phyloP scores from a whole-genome alignment of 164 flowering plant genomes.

The Liquidambar formosana region DNA sequence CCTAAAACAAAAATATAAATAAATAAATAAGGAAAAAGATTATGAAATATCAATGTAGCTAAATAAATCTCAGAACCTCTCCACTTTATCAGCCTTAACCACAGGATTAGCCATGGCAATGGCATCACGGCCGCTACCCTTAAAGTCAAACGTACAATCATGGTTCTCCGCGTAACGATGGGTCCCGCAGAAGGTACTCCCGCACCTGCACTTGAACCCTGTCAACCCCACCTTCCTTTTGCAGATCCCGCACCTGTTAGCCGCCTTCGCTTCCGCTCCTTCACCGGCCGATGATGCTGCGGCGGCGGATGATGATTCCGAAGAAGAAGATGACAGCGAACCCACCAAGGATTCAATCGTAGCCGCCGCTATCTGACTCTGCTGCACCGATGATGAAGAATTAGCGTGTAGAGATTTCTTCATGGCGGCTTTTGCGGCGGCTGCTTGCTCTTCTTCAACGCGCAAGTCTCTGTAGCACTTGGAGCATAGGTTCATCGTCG shows the following conservation, averaged over 20 bases:
- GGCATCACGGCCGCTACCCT: slow-evolving; percentile 14
- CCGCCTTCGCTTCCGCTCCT: slow-evolving; percentile 3
- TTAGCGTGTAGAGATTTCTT: too few species aligned
- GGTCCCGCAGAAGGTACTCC: slow-evolving; percentile 20
- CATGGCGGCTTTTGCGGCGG: neutral
- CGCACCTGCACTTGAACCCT: slow-evolving; percentile 33
- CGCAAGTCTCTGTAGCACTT: slow-evolving; percentile 22
- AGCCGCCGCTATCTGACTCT: neutral
- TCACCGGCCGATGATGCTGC: neutral
- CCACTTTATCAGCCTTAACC: slow-evolving; percentile 15
- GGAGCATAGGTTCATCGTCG: slow-evolving; percentile 23
- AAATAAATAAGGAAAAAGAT: too few species aligned
- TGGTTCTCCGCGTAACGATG: slow-evolving; percentile 32
- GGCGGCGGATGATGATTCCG: too few species aligned
- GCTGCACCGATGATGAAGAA: too few species aligned
- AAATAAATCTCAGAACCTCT: too few species aligned
- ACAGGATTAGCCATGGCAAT: slow-evolving; percentile 19
- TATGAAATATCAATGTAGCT: too few species aligned
- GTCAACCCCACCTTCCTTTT: slow-evolving; percentile 31
- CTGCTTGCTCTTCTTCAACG: neutral
- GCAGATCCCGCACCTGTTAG: slow-evolving; percentile 31
- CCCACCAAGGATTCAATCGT: neutral
- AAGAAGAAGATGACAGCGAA: too few species aligned
- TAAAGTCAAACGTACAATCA: slow-evolving; percentile 21
- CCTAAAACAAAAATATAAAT: too few species aligned